phyloP scores from a whole-genome alignment of 495 filamentous ascomycete species.

The Cryomyces antarcticus region DNA sequence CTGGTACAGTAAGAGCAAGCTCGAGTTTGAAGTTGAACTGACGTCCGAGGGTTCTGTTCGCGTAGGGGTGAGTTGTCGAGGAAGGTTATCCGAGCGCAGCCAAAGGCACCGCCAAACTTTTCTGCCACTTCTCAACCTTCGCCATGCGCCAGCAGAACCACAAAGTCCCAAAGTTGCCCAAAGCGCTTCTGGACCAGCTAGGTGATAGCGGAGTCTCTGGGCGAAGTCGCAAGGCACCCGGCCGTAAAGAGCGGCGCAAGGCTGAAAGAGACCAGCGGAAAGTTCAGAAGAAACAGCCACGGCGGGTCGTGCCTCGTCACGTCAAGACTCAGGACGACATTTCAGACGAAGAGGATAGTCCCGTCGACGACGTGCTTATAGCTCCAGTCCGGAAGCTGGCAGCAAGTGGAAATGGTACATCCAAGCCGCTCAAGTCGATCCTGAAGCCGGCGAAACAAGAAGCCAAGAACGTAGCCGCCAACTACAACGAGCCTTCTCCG shows the following conservation, averaged over 20 bases:
- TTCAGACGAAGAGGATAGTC: background rate
- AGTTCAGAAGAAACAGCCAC: slow-evolving; percentile 10
- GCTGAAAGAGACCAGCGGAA: slow-evolving; percentile 37
- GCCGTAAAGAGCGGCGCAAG: slow-evolving; percentile 41
- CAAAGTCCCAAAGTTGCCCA: slow-evolving; percentile 44
- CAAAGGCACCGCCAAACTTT: slow-evolving; percentile 2
- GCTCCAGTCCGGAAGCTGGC: no score
- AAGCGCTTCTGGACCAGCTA: slow-evolving; percentile 35
- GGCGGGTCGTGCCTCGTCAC: slow-evolving; percentile 1
- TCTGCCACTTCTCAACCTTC: slow-evolving; percentile 12
- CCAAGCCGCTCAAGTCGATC: slow-evolving; percentile 22
- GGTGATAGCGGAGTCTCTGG: slow-evolving; percentile 7
- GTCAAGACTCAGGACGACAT: slow-evolving; percentile 1
- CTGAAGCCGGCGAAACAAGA: slow-evolving; percentile 19
- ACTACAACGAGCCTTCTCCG: slow-evolving; percentile 5
- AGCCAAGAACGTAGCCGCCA: background rate
- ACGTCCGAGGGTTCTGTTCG: no score
- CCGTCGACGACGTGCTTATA: no score
- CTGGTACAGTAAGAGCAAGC: background rate
- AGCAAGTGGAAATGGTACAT: background rate
- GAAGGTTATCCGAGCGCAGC: background rate
- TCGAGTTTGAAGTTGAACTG: background rate
- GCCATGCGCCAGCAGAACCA: slow-evolving; percentile 22
- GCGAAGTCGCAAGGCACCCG: slow-evolving; percentile 21
- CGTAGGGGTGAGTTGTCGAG: no score